Conservation (phyloP, 2,329 filamentous ascomycete species). For the Periglandula ipomoeae region DNA sequence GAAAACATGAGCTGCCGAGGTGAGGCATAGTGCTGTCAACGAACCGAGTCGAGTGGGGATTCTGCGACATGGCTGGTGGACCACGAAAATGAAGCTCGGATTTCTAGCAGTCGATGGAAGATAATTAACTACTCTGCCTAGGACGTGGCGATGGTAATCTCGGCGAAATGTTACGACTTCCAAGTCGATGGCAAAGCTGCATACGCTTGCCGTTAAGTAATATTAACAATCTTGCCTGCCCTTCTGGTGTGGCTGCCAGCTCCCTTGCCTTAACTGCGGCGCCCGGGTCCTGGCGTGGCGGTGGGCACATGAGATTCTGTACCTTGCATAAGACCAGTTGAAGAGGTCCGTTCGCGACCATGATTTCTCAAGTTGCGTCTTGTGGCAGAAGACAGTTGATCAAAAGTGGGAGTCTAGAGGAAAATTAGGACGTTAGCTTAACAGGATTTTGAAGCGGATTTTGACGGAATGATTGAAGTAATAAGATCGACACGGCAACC, state of each 20-base stretch:
- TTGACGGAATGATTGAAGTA: too few species aligned
- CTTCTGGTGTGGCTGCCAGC: slow-evolving; percentile 3
- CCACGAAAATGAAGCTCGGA: too few species aligned
- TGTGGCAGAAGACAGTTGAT: background rate
- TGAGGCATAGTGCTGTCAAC: background rate
- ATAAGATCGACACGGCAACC: too few species aligned
- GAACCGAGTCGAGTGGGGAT: background rate
- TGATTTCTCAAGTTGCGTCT: background rate
- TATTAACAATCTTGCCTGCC: background rate
- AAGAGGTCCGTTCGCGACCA: background rate
- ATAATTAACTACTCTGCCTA: too few species aligned
- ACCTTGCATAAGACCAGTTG: slow-evolving; percentile 3
- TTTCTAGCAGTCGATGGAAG: too few species aligned
- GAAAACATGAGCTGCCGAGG: background rate
- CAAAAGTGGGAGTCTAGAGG: too few species aligned
- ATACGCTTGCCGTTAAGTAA: background rate
- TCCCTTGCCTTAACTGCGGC: background rate
- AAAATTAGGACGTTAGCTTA: too few species aligned
- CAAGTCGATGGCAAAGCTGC: background rate
- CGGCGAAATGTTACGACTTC: background rate
- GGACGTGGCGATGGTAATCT: background rate
- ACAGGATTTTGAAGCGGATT: too few species aligned
- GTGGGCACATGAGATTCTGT: background rate
- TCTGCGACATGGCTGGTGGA: background rate
- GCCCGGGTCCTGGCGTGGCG: background rate